Conservation (phyloP, 495 filamentous ascomycete species). For the Podospora sp. region DNA sequence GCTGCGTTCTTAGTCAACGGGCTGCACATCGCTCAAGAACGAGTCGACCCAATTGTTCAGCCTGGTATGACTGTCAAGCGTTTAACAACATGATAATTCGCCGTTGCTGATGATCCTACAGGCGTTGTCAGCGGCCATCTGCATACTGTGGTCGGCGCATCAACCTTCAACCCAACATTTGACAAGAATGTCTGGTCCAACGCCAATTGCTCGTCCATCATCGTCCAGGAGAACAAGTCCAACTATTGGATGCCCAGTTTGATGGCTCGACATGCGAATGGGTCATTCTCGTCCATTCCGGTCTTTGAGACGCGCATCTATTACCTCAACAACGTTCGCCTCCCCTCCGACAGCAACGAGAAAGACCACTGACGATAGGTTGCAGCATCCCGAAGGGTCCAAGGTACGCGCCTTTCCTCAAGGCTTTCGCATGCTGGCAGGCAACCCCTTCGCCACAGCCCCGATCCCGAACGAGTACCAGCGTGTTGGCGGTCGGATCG, state of each 20-base stretch:
- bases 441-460: slow-evolving; percentile 2
- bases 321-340: slow-evolving; percentile 11
- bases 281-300: slow-evolving; percentile 8
- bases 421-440: slow-evolving; percentile 14
- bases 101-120: neutral
- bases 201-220: slow-evolving; percentile 11
- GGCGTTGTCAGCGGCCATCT: slow-evolving; percentile 12
- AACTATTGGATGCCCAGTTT: slow-evolving; percentile 18
- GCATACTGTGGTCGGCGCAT: slow-evolving; percentile 10
- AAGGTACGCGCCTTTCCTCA: slow-evolving; percentile 10
- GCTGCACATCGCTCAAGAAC: slow-evolving; percentile 4
- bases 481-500: neutral
- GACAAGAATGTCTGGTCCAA: slow-evolving; percentile 1
- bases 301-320: slow-evolving; percentile 10
- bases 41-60: slow-evolving; percentile 14
- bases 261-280: neutral
- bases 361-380: neutral
- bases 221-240: slow-evolving; percentile 14
- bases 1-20: neutral
- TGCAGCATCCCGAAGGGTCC: slow-evolving; percentile 13
- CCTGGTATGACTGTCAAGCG: neutral
- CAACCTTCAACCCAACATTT: slow-evolving; percentile 1
- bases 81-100: neutral
- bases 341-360: neutral
- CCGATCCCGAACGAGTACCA: neutral